Evolutionary conservation across 805 yeast species (phyloP), one percentile per base, ranked within the genome.

Genomic region (Naumovozyma baii): DNA sequence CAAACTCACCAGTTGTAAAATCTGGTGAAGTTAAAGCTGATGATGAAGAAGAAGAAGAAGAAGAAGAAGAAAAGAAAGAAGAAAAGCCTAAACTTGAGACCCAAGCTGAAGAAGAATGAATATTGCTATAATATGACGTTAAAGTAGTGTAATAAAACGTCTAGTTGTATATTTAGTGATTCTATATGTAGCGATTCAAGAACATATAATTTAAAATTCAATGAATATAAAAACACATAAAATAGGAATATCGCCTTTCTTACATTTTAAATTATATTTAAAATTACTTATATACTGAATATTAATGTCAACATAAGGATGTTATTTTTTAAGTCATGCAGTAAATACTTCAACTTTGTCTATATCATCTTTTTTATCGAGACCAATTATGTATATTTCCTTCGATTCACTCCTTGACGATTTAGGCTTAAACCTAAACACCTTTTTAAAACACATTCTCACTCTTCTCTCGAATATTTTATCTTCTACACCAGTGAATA

Each of bases 401-500:
- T 78, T 74, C 45, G 94, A 85, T 50, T 81, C 94, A 14, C 66
- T 61, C 38, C 96, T 68, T 20, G 88, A 78, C 0, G 96, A 86
- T 8, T 65, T 68, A 0, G 98, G 98, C 56, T 92, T 92, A 51
- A 72, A 77, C 39, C 84, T 67, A 37, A 63, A 59, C 0, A 87
- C 96, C 37, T 64, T 70, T 2, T 64, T 61, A 59, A 92, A 92
- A 14, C 74, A 74, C 35, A 59, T 62, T 25, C 65, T 62, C 44
- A 90, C 62, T 49, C 83, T 66, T 14, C 61, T 53, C 48, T 83
- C 83, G n/a, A 90, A 65, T 3, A 69, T 55, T 12, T 52, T 54
- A 51, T 87, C 96, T 49, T 86, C 95, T 31, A 72, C 67, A 0
- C 98, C 98, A 0, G 88, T 74, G 59, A 74, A 88, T 50, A 79